A percentile compares a stretch with the other conserved stretches of the same genome.
Conservation (phyloP, 768 basidiomycete species). For the Pulveroboletus sp. region DNA sequence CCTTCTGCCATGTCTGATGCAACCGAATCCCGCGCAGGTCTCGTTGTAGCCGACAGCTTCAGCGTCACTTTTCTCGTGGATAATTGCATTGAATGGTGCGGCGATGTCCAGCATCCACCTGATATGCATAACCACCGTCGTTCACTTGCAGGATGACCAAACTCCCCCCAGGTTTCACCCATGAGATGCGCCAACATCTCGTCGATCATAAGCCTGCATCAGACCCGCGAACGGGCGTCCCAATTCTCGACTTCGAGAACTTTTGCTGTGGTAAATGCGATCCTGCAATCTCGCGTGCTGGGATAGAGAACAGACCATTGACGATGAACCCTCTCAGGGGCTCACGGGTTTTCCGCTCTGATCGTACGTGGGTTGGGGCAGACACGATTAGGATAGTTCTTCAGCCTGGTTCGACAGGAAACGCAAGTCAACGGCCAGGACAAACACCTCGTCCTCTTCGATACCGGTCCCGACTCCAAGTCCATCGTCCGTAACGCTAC, state of each 20-base stretch:
- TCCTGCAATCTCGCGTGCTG: background rate
- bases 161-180: slow-evolving; percentile 71
- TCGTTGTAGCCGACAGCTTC: slow-evolving; percentile 34
- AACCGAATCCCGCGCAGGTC: slow-evolving; percentile 13
- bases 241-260: slow-evolving; percentile 65
- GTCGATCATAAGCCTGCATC: slow-evolving; percentile 40
- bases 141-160: slow-evolving; percentile 59
- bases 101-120: background rate
- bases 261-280: slow-evolving; percentile 56
- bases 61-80: slow-evolving; percentile 68
- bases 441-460: slow-evolving; percentile 63
- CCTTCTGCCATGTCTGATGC: slow-evolving; percentile 8
- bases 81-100: slow-evolving; percentile 77
- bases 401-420: slow-evolving; percentile 37
- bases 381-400: background rate
- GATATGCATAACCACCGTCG: background rate
- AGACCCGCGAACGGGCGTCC: slow-evolving; percentile 48
- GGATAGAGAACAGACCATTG: background rate
- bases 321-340: slow-evolving; percentile 40
- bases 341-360: slow-evolving; percentile 80
- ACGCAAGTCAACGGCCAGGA: slow-evolving; percentile 45
- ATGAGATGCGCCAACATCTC: slow-evolving; percentile 65
- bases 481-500: slow-evolving; percentile 69
- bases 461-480: slow-evolving; percentile 75
- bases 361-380: slow-evolving; percentile 44